Evolutionary conservation across 2,329 filamentous ascomycete species (phyloP).

Genomic region (Endocalyx cinctus): DNA sequence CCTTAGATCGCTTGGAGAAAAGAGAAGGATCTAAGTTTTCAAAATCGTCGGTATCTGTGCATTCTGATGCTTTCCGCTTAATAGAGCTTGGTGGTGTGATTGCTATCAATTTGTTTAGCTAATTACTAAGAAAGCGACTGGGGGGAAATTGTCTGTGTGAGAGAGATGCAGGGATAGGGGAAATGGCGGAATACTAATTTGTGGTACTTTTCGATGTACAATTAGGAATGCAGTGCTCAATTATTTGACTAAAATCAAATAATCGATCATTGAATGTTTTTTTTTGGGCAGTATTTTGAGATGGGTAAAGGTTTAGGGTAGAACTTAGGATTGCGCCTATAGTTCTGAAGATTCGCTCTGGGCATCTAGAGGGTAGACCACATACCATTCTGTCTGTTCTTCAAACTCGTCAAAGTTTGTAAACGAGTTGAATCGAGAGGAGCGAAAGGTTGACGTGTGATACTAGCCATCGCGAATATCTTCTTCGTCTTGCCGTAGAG

Average conservation of each 20-base stretch:
- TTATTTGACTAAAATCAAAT: too few species aligned
- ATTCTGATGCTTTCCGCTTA: slow-evolving; percentile 55
- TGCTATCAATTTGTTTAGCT: slow-evolving; percentile 33
- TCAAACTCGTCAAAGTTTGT: slow-evolving; percentile 67
- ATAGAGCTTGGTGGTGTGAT: slow-evolving; percentile 33
- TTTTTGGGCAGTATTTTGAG: too few species aligned
- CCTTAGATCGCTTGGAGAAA: slow-evolving; percentile 58
- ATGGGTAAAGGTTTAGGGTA: too few species aligned
- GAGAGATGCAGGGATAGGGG: slow-evolving; percentile 1
- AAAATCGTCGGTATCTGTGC: slow-evolving; percentile 46
- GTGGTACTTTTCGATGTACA: too few species aligned
- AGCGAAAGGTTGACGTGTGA: slow-evolving; percentile 69
- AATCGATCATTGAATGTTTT: too few species aligned
- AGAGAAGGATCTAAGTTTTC: slow-evolving; percentile 59
- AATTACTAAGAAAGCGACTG: too few species aligned
- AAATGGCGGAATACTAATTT: too few species aligned
- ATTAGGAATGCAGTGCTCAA: too few species aligned
- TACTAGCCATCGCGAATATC: slow-evolving; percentile 50
- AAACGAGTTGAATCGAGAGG: slow-evolving; percentile 65
- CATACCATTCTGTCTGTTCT: slow-evolving; percentile 73
- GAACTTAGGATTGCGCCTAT: too few species aligned
- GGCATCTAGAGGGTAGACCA: too few species aligned
- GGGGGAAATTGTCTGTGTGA: background rate
- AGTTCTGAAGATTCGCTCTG: too few species aligned
- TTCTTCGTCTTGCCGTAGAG: slow-evolving; percentile 9